Evolutionary conservation across 1,139 yeast genomes (phyloP), one percentile per base, ranked within the genome.

Genomic region (Diutina rugosa): DNA sequence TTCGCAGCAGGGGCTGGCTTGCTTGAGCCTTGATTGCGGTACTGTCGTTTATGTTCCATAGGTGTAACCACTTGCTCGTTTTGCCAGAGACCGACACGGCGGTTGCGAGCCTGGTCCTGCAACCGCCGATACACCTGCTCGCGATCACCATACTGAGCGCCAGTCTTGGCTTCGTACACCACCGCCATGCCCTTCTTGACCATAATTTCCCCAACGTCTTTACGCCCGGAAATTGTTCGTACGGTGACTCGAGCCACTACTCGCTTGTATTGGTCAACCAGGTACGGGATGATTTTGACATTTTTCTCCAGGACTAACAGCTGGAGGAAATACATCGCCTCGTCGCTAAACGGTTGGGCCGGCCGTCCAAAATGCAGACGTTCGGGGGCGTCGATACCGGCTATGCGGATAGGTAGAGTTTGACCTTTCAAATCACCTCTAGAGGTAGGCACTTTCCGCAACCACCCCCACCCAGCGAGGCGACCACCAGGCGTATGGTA

Each of bases 381-480:
- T 67, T 93, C 99, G 1, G 99, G 99, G 0, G 99, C 99, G 74
- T 93, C 99, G n/a, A 93, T 84, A 0, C 98, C 99, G 68, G 95
- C 87, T 41, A 93, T 70, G 55, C 99, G 74, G 14, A 95, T 81
- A 70, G 80, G 77, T 35, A 81, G 71, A 2, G 89, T 80, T 63
- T 81, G 78, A 61, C 82, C 83, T 62, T 81, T 82, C 56, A 84
- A 66, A 45, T 69, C 73, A 55, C 72, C 64, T 59, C 81, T 73
- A 46, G 72, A 67, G 53, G 63, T 78, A 57, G 65, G 86, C 55
- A 71, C 72, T 48, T 59, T 64, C 56, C 98, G 72, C 21, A 89
- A 65, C 96, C 97, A 90, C 10, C 95, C 93, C 99, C 99, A 93
- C 0, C 99, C 99, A 4, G 85, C 80, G 1, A 84, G 64, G 0